These are phyloP conservation scores for Linum lewisii DNA, from an alignment of 345 rosid species.

Conservation along the genomic window DNA sequence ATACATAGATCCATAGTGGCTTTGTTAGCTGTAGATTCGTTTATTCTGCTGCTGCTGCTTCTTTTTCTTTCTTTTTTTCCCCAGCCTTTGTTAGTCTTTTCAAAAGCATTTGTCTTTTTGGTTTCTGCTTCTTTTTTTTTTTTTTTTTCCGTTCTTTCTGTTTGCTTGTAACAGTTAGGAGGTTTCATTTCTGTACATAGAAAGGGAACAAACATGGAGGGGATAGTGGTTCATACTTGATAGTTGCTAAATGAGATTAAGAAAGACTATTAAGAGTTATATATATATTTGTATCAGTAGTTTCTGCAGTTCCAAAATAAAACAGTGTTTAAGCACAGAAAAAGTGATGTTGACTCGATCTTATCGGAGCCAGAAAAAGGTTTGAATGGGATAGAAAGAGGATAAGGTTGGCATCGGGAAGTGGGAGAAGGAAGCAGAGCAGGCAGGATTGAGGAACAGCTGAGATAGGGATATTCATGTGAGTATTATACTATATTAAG, in stretches of 20 bases:
- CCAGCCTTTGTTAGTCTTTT: not conserved
- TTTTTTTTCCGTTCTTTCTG: no score
- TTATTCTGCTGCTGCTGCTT: not conserved
- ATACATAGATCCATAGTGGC: not conserved
- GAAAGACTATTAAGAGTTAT: no score
- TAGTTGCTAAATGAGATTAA: no score
- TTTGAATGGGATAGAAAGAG: not conserved
- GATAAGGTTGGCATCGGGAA: not conserved
- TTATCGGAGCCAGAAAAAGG: no score
- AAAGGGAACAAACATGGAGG: slow-evolving; percentile 9
- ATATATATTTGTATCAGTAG: no score
- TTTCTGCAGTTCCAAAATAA: no score
- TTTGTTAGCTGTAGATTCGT: slow-evolving; percentile 5
- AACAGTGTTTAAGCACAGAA: no score
- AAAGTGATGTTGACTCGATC: no score
- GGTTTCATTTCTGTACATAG: slow-evolving; percentile 20
- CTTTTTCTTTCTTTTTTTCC: not conserved
- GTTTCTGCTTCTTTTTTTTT: slow-evolving; percentile 7
- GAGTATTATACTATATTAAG: not conserved
- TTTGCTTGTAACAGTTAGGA: no score
- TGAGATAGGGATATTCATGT: no score
- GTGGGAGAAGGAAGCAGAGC: not conserved
- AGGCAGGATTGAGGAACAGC: no score
- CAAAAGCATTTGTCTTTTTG: no score
- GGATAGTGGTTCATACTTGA: slow-evolving; percentile 1